Evolutionary conservation across 805 yeast species (phyloP).

Genomic region (Metschnikowia borealis): DNA sequence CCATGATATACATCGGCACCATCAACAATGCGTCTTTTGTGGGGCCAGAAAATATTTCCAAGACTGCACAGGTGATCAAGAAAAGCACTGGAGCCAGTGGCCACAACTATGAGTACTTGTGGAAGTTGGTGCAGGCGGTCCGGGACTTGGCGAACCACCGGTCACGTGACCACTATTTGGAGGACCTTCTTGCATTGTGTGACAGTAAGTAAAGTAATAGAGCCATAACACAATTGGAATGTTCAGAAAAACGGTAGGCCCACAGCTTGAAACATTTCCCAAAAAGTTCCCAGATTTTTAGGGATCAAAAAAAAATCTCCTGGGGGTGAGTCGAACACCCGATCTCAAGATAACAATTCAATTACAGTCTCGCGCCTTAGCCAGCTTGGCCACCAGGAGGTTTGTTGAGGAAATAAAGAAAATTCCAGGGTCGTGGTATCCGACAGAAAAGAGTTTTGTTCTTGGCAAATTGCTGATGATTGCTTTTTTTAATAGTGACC

Average conservation of each 20-base stretch:
- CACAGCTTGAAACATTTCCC: too few relatives aligned
- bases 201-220: background rate
- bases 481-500: too few relatives aligned
- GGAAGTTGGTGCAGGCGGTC: constrained; percentile 47
- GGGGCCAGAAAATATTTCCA: constrained; percentile 66
- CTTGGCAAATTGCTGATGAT: background rate
- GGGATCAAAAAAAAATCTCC: constrained; percentile 29
- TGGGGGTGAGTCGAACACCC: constrained; percentile 53
- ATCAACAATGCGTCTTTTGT: constrained; percentile 75
- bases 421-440: too few relatives aligned
- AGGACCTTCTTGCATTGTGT: constrained; percentile 20
- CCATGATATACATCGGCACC: constrained; percentile 80
- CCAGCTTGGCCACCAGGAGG: constrained; percentile 50
- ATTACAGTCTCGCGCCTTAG: too few relatives aligned
- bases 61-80: constrained; percentile 60
- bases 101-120: constrained; percentile 66
- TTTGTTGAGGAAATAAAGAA: background rate
- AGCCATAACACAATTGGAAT: too few relatives aligned
- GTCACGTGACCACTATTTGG: constrained; percentile 33
- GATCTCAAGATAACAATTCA: constrained; percentile 44
- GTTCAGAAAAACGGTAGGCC: too few relatives aligned
- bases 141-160: constrained; percentile 18
- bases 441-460: background rate
- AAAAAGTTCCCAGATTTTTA: too few relatives aligned
- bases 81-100: constrained; percentile 77